Percentiles rank a stretch among this genome's conserved stretches.
These are phyloP conservation scores for Lachnellula willkommii DNA, from an alignment of 2,329 filamentous ascomycete species.

Conservation along the genomic window DNA sequence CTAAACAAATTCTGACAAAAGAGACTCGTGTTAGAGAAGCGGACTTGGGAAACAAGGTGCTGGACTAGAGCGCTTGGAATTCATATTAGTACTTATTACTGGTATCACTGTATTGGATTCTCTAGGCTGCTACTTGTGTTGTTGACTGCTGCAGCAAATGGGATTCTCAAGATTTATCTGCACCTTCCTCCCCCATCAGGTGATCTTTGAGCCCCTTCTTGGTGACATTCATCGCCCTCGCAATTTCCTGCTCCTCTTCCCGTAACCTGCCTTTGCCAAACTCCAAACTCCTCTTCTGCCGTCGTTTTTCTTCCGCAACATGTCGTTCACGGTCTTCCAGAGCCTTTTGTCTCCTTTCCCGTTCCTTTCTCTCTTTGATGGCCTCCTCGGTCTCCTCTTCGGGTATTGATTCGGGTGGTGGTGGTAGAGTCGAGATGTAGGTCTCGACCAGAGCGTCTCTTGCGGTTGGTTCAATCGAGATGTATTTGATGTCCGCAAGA, in stretches of 20 bases:
- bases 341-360: conserved; percentile 59
- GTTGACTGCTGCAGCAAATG: not conserved
- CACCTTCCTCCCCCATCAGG: conserved; percentile 34
- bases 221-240: conserved; percentile 62
- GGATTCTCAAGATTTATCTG: conserved; percentile 4
- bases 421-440: conserved; percentile 59
- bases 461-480: conserved; percentile 55
- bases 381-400: conserved; percentile 49
- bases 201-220: conserved; percentile 63
- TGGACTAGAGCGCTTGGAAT: no score
- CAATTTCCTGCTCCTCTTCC: conserved; percentile 63
- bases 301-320: conserved; percentile 59
- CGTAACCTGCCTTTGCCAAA: conserved; percentile 56
- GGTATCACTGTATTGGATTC: no score
- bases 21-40: no score
- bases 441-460: conserved; percentile 62
- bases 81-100: no score
- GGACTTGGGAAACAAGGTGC: no score
- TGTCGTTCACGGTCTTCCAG: conserved; percentile 57
- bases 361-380: conserved; percentile 45
- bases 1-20: no score
- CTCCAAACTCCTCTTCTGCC: conserved; percentile 53
- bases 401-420: conserved; percentile 45
- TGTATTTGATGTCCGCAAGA: conserved; percentile 63
- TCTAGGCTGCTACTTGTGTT: no score